Evolutionary conservation across 1,284 basidiomycete genomes (phyloP).

Genomic region (Ceratobasidium sp.): DNA sequence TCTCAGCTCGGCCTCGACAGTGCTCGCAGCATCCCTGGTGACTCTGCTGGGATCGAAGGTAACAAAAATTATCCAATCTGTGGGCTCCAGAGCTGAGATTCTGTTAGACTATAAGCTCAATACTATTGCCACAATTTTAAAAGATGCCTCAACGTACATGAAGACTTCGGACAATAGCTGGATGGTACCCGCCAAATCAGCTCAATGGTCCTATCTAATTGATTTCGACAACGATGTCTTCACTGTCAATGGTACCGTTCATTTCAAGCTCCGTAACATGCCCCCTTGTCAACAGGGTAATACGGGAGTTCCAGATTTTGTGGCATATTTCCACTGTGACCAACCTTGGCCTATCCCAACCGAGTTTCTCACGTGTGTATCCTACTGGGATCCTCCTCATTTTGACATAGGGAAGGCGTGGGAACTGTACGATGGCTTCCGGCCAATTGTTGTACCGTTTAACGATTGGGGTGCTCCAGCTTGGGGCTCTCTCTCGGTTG

Average conservation of each 20-base stretch:
- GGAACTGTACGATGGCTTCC: not conserved
- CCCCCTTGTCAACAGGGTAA: no score
- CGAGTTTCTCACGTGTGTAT: slow-evolving; percentile 2
- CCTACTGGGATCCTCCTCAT: not conserved
- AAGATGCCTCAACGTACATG: no score
- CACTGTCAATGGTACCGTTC: slow-evolving; percentile 10
- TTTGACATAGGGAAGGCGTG: not conserved
- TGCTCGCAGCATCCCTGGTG: no score
- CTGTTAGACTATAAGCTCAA: no score
- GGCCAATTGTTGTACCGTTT: not conserved
- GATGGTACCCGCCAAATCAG: not conserved
- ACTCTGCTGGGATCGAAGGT: no score
- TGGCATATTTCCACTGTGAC: not conserved
- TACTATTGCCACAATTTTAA: no score
- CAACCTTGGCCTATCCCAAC: not conserved
- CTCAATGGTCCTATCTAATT: not conserved
- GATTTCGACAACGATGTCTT: slow-evolving; percentile 23
- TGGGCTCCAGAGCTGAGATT: no score
- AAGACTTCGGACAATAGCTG: not conserved
- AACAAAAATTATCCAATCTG: no score
- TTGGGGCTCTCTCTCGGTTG: not conserved
- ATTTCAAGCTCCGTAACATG: not conserved
- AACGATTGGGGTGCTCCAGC: slow-evolving; percentile 1
- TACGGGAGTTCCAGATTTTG: no score
- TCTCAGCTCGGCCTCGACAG: no score